Percentiles rank a stretch among this genome's conserved stretches.
Evolutionary conservation across 148 eudicot species (phyloP).

Genomic region (Bassia scoparia): DNA sequence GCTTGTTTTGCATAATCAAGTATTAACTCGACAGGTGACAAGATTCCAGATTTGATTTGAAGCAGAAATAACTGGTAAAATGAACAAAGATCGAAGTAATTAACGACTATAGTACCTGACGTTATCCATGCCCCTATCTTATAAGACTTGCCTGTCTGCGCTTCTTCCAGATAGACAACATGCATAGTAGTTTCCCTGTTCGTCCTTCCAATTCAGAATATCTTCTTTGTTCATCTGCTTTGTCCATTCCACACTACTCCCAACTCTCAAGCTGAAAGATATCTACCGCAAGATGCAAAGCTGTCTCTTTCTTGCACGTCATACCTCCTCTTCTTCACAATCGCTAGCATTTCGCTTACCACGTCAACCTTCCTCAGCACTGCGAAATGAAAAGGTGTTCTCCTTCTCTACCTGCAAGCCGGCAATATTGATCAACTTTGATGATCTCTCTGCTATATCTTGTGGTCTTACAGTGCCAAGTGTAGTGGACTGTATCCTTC

Average conservation of each 20-base stretch:
- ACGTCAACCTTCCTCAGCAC: slow-evolving; percentile 42
- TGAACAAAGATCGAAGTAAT: too few species aligned
- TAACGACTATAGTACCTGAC: background rate
- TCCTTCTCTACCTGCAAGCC: slow-evolving; percentile 39
- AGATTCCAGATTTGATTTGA: too few species aligned
- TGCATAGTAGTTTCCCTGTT: slow-evolving; percentile 42
- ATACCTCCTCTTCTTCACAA: slow-evolving; percentile 34
- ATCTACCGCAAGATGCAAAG: slow-evolving; percentile 57
- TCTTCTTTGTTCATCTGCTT: slow-evolving; percentile 29
- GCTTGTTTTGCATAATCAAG: too few species aligned
- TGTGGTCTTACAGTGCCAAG: slow-evolving; percentile 49
- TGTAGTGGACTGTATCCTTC: slow-evolving; percentile 52
- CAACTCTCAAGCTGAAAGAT: slow-evolving; percentile 38
- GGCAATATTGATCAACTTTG: slow-evolving; percentile 29
- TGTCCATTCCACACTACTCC: slow-evolving; percentile 36
- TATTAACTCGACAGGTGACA: too few species aligned
- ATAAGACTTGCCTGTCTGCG: slow-evolving; percentile 46
- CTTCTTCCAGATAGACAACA: slow-evolving; percentile 50
- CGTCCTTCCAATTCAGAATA: slow-evolving; percentile 41
- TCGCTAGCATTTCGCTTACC: slow-evolving; percentile 33
- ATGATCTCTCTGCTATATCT: slow-evolving; percentile 47
- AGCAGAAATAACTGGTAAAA: too few species aligned
- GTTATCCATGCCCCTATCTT: too few species aligned
- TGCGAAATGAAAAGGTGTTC: slow-evolving; percentile 49
- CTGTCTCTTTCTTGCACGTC: slow-evolving; percentile 49